Base-by-base conservation (phyloP, 2,329 filamentous ascomycete species). In the Bipolaris victoriae region DNA sequence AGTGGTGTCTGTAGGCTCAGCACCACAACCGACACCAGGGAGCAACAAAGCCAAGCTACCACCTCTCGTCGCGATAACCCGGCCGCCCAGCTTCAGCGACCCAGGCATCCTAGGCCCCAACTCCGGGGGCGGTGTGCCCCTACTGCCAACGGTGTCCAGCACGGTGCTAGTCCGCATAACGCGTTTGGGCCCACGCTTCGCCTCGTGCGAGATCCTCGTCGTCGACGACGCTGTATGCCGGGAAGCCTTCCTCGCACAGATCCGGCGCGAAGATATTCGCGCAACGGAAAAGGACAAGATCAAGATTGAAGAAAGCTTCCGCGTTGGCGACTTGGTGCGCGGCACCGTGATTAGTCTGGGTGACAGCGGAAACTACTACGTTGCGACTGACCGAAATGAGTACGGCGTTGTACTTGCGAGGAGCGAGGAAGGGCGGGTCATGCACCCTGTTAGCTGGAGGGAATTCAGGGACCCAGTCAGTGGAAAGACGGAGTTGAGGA, bases 201-300 rank as follows among this genome's bases (percentile, higher is more conserved):
- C 92, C 5, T 90, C 89, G 24, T 88, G 96, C 52, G 89, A 90
- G 20, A 97, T 98, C 66, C 84, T 97, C 58, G 89, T 94, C 57
- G 89, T 97, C 24, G 87, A 74, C 69, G 67, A 77, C 33, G 84
- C 84, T 10, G 88, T 90, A 39, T 82, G 90, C 60, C 85, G 90
- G 65, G 90, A 91, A 49, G 89, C 92, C 66, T 96, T 93, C 85
- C 89, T 92, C 77, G 92, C 90, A 4, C 80, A 96, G 60, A 92
- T 97, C 58, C 85, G 92, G 16, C 87, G 89, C 61, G 94, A 98
- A 79, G 95, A 99, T 73, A 91, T 99, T 33, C 85, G 95, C 54
- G 92, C 92, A 3, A 97, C 95, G 16, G 95, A 99, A 80, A 97
- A 97, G 79, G 95, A 98, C 75, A 91, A 91, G 67, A 91, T 97